A percentile compares a stretch with the other conserved stretches of the same genome.
Conservation (phyloP, 2,329 filamentous ascomycete species). For the Trichoderma asperellum region DNA sequence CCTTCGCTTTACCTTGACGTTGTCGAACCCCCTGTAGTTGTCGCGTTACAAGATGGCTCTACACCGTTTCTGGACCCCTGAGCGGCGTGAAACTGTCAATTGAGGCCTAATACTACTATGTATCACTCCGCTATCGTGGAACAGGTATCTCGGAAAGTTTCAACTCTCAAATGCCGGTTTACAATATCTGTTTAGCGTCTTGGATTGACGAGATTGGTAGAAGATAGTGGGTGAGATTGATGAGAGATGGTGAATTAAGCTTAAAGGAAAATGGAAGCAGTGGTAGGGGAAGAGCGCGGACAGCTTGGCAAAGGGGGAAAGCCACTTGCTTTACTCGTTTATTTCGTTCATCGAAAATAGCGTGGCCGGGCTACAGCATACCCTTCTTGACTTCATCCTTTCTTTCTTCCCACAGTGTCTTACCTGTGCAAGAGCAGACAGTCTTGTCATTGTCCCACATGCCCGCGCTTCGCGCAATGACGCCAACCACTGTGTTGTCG, state of each 20-base stretch:
- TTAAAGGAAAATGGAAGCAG: conserved; percentile 6
- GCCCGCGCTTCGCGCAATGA: conserved; percentile 94
- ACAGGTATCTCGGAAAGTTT: not conserved
- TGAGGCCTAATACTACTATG: not conserved
- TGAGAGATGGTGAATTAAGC: conserved; percentile 11
- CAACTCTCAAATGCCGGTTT: conserved; percentile 6
- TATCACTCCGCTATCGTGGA: not conserved
- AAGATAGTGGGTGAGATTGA: conserved; percentile 12
- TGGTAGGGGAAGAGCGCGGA: not conserved
- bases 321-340: conserved; percentile 5
- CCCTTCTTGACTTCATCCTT: conserved; percentile 86
- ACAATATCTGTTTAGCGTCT: not conserved
- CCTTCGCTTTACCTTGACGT: not conserved
- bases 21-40: conserved; percentile 3
- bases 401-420: conserved; percentile 97
- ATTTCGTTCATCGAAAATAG: conserved; percentile 2
- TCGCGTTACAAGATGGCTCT: conserved; percentile 1
- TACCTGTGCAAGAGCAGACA: conserved; percentile 95
- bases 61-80: conserved; percentile 5
- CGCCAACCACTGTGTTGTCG: conserved; percentile 83
- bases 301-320: not conserved
- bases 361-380: conserved; percentile 67
- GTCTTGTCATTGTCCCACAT: conserved; percentile 99
- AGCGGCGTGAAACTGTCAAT: conserved; percentile 16
- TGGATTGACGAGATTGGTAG: conserved; percentile 8